Percentiles rank a stretch among this genome's conserved stretches.
Evolutionary conservation across 2,329 filamentous ascomycete genomes (phyloP).

Genomic region (Aplosporella prunicola): DNA sequence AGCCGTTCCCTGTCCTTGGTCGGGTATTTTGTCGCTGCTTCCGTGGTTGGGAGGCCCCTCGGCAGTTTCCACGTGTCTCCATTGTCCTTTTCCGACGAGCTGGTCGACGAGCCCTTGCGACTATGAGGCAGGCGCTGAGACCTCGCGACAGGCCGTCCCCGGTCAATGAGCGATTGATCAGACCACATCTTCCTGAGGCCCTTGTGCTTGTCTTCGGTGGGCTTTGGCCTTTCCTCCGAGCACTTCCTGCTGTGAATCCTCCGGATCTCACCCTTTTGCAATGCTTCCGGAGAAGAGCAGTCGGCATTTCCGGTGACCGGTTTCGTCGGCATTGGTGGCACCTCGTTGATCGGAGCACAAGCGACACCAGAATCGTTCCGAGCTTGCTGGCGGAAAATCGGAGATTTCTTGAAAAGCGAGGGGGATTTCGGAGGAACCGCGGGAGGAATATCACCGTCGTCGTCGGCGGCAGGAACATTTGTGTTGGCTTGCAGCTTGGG

Average conservation of each 20-base stretch:
- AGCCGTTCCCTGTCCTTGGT: slow-evolving; percentile 27
- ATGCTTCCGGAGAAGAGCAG: slow-evolving; percentile 5
- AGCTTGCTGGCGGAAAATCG: slow-evolving; percentile 19
- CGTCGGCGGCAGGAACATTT: slow-evolving; percentile 13
- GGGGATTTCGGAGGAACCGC: slow-evolving; percentile 31
- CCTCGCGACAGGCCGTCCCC: slow-evolving; percentile 26
- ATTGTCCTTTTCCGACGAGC: slow-evolving; percentile 25
- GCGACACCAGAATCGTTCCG: slow-evolving; percentile 7
- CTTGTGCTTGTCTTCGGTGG: not conserved
- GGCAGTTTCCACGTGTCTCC: slow-evolving; percentile 28
- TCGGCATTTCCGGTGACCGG: not conserved
- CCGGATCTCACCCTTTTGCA: slow-evolving; percentile 1
- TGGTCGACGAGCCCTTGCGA: slow-evolving; percentile 24
- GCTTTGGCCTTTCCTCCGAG: too few species aligned
- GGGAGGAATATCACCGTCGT: slow-evolving; percentile 20
- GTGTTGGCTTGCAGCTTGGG: slow-evolving; percentile 27
- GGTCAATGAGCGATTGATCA: slow-evolving; percentile 30
- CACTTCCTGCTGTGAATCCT: slow-evolving; percentile 3
- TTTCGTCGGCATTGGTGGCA: not conserved
- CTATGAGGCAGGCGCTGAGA: slow-evolving; percentile 8
- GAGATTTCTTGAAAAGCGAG: slow-evolving; percentile 24
- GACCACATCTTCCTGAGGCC: slow-evolving; percentile 28
- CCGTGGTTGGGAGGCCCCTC: slow-evolving; percentile 26
- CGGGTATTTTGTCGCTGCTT: slow-evolving; percentile 25
- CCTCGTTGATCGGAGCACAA: not conserved